Evolutionary conservation across 352 stramenopile species (phyloP), one percentile per base, ranked within the genome.

Genomic region (Globisporangium emineosum): DNA sequence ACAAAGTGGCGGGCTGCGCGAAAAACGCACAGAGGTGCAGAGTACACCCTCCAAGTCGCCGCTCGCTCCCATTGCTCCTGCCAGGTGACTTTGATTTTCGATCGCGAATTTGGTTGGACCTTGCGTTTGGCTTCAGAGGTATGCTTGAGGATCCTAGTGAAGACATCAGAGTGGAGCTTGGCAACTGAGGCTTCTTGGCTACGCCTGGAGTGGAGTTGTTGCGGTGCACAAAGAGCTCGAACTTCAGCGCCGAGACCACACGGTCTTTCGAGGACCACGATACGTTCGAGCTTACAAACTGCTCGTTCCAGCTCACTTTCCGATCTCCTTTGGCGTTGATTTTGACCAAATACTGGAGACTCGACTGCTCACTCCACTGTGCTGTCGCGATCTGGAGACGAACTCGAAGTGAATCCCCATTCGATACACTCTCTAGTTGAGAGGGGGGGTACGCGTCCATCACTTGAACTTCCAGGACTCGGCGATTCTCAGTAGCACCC

Each of bases 241-340:
- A 0, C 2, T 35, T 30, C 13, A 67, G 32, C 21, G 30, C 53
- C 15, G 62, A 53, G 3, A 55, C 29, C 17, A 29, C 4, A 0
- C 62, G 62, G 13, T 67, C 42, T 17, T 67, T 67, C n/a, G 25
- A 40, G 2, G 54, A 58, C 62, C 62, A 67, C 10, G 32, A 32
- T 30, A 67, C 62, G 3, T 13, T 54, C 15, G 53, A 25, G 17
- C 12, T 27, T n/a, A 9, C 29, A 13, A 62, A 67, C 4, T 1
- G 49, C 10, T 57, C 62, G 45, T 57, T 42, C 62, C 62, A 67
- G 13, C 29, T 30, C 21, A 58, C 23, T 17, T 29, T 42, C 17
- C 59, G 54, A 8, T 47, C 40, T 0, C 19, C 21, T 27, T 29
- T 5, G 6, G 30, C 25, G 30, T 21, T 37, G 10, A 19, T 10